Conservation (phyloP, 139 green algal species). For the Chlamydomonas urium region DNA sequence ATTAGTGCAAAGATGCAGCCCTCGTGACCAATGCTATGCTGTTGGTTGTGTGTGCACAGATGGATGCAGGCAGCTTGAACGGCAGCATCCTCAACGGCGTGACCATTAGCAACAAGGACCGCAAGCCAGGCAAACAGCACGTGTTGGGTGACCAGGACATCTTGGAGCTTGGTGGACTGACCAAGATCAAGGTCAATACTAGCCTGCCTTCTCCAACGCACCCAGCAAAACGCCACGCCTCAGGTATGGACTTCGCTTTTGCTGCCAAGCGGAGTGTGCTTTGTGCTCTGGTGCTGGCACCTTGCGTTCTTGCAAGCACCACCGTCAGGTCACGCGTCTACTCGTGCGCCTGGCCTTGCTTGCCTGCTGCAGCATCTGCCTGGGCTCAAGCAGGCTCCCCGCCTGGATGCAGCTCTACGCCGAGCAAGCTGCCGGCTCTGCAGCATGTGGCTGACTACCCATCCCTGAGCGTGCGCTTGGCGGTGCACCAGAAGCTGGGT, state of each 20-base stretch:
- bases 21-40: not conserved
- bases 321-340: no score
- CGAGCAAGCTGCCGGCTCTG: slow-evolving; percentile 3
- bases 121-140: slow-evolving; percentile 29
- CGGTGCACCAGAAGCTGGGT: slow-evolving; percentile 21
- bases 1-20: not conserved
- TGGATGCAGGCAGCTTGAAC: slow-evolving; percentile 54
- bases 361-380: no score
- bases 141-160: slow-evolving; percentile 23
- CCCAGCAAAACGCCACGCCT: no score
- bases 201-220: no score
- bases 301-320: no score
- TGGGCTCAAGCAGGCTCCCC: no score
- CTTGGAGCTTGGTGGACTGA: slow-evolving; percentile 34
- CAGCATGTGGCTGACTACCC: not conserved
- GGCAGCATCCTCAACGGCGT: slow-evolving; percentile 63
- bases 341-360: no score
- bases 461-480: not conserved
- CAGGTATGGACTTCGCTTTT: no score
- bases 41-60: not conserved
- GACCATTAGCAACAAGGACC: slow-evolving; percentile 50
- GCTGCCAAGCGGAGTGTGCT: no score
- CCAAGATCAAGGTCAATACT: slow-evolving; percentile 10
- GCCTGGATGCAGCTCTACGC: no score
- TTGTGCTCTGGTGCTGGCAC: no score